Percentiles rank a stretch among this genome's conserved stretches.
Conservation (phyloP, 1,139 yeast genomes). For the Saccharomyces hybrid region DNA sequence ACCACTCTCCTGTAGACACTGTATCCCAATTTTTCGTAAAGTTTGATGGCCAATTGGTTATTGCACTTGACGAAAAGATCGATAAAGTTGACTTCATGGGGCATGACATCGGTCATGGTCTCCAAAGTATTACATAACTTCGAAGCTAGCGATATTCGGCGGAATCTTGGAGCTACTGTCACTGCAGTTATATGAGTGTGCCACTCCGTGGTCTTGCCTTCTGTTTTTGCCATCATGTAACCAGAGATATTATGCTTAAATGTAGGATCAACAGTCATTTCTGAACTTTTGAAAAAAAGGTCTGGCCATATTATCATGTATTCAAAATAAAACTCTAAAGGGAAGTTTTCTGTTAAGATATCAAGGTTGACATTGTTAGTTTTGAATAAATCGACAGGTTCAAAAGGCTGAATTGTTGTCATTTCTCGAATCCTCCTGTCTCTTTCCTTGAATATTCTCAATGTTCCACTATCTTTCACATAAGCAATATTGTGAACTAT, state of each 20-base stretch:
- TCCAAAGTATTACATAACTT: slow-evolving; percentile 65
- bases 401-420: slow-evolving; percentile 52
- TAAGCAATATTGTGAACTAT: background rate
- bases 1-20: slow-evolving; percentile 78
- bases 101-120: slow-evolving; percentile 59
- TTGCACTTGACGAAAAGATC: slow-evolving; percentile 89
- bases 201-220: slow-evolving; percentile 80
- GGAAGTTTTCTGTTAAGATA: slow-evolving; percentile 84
- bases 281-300: slow-evolving; percentile 68
- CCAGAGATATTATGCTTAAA: slow-evolving; percentile 42
- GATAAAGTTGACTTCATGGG: slow-evolving; percentile 71
- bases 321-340: slow-evolving; percentile 73
- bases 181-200: slow-evolving; percentile 97
- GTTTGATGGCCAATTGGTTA: slow-evolving; percentile 66
- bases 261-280: slow-evolving; percentile 30
- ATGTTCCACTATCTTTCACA: background rate
- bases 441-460: background rate
- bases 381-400: slow-evolving; percentile 71
- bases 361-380: slow-evolving; percentile 76
- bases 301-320: slow-evolving; percentile 86
- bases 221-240: slow-evolving; percentile 95
- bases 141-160: slow-evolving; percentile 82
- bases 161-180: slow-evolving; percentile 72
- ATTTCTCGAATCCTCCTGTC: slow-evolving; percentile 9
- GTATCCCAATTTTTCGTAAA: slow-evolving; percentile 84